phyloP scores from a whole-genome alignment of 225 moss, liverwort and hornwort genomes.

The Polytrichum formosum region DNA sequence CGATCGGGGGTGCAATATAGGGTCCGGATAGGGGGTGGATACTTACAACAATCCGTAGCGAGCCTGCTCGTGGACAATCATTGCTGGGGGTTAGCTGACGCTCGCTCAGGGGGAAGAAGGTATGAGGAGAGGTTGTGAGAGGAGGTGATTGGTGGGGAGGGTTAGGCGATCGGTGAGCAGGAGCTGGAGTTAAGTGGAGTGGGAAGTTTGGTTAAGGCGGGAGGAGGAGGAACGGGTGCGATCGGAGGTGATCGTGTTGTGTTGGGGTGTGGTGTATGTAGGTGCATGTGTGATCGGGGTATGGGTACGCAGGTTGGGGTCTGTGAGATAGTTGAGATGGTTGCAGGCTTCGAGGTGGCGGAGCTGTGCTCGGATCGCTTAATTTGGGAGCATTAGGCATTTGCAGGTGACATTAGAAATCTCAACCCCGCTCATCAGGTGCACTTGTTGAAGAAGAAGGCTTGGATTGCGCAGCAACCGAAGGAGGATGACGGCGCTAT shows the following conservation, averaged over 20 bases:
- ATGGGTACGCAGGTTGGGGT: neutral
- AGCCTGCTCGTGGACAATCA: too few species aligned
- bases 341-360: slow-evolving; percentile 22
- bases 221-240: neutral
- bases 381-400: slow-evolving; percentile 5
- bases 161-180: neutral
- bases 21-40: too few species aligned
- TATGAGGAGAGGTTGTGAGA: neutral
- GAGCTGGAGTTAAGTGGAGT: slow-evolving; percentile 16
- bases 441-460: slow-evolving; percentile 3
- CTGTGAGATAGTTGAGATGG: neutral
- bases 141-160: neutral
- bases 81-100: too few species aligned
- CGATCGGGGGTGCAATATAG: too few species aligned
- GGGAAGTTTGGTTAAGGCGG: neutral
- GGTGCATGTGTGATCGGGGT: neutral
- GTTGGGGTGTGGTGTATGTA: neutral
- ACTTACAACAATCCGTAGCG: too few species aligned
- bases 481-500: too few species aligned
- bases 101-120: slow-evolving; percentile 18
- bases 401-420: slow-evolving; percentile 20
- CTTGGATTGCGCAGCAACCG: neutral
- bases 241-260: neutral
- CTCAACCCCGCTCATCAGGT: slow-evolving; percentile 3
- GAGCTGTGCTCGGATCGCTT: slow-evolving; percentile 20